Conservation (phyloP, 495 filamentous ascomycete genomes). For the Entonaema liquescens region DNA sequence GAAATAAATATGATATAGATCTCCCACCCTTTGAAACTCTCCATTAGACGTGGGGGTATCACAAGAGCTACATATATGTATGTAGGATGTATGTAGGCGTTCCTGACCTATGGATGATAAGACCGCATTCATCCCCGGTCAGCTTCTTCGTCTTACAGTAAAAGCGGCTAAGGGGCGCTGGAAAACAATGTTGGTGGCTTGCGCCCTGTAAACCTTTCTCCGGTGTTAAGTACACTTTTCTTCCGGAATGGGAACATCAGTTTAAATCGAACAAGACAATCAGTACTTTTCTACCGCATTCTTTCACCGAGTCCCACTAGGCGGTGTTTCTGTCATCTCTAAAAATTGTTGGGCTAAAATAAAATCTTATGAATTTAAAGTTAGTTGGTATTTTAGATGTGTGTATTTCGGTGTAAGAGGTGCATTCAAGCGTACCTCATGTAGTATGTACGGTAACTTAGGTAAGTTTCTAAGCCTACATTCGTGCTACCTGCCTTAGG, state of each 20-base stretch:
- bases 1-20: slow-evolving; percentile 7
- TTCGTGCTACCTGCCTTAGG: not conserved
- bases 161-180: slow-evolving; percentile 27
- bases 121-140: slow-evolving; percentile 22
- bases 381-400: not conserved
- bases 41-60: slow-evolving; percentile 21
- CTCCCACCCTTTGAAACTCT: not conserved
- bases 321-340: not conserved
- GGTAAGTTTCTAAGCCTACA: not conserved
- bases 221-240: slow-evolving; percentile 13
- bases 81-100: not conserved
- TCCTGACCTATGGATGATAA: slow-evolving; percentile 12
- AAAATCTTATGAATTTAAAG: not conserved
- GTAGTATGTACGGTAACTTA: not conserved
- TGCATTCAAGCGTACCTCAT: slow-evolving; percentile 12
- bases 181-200: slow-evolving; percentile 31
- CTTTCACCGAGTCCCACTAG: slow-evolving; percentile 14
- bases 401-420: slow-evolving; percentile 24
- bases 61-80: slow-evolving; percentile 7
- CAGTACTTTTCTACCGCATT: not conserved
- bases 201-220: slow-evolving; percentile 8
- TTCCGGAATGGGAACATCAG: slow-evolving; percentile 17
- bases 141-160: slow-evolving; percentile 13
- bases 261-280: slow-evolving; percentile 7
- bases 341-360: slow-evolving; percentile 2